A percentile compares a stretch with the other conserved stretches of the same genome.
These are phyloP conservation scores for Gossypium australe DNA, from an alignment of 345 rosid genomes.

Conservation along the genomic window DNA sequence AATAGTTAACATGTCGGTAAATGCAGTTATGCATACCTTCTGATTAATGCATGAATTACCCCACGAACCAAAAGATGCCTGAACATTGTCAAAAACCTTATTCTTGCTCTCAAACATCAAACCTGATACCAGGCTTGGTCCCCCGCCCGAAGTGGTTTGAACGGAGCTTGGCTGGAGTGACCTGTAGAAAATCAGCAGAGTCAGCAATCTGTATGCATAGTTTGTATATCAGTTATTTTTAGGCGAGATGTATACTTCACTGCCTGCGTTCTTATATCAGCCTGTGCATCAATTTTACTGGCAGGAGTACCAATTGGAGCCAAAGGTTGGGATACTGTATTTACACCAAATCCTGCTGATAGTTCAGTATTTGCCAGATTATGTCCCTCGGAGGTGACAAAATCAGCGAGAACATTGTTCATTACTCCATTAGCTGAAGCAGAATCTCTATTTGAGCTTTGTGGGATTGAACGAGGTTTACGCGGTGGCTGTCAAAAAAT, in stretches of 20 bases:
- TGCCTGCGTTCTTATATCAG: slow-evolving; percentile 46
- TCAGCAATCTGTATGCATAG: neutral
- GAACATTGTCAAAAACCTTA: slow-evolving; percentile 54
- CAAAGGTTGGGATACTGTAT: slow-evolving; percentile 42
- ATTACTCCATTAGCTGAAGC: slow-evolving; percentile 32
- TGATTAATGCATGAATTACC: slow-evolving; percentile 54
- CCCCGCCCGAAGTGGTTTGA: slow-evolving; percentile 35
- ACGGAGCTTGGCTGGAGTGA: slow-evolving; percentile 38
- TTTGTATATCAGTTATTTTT: slow-evolving; percentile 6
- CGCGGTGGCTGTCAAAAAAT: slow-evolving; percentile 51
- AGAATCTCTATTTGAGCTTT: slow-evolving; percentile 43
- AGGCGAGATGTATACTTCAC: slow-evolving; percentile 37
- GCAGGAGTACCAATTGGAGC: slow-evolving; percentile 80
- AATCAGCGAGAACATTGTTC: slow-evolving; percentile 30
- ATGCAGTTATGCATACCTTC: slow-evolving; percentile 42
- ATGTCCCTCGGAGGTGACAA: slow-evolving; percentile 32
- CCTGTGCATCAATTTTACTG: slow-evolving; percentile 46
- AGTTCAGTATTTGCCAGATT: slow-evolving; percentile 30
- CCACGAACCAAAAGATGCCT: slow-evolving; percentile 69
- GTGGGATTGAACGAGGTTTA: slow-evolving; percentile 43
- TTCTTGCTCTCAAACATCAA: slow-evolving; percentile 50
- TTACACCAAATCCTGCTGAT: slow-evolving; percentile 38
- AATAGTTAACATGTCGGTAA: neutral
- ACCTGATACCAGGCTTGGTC: slow-evolving; percentile 40
- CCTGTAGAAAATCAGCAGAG: slow-evolving; percentile 34